Conservation (phyloP, 2,329 filamentous ascomycete species). For the Colletotrichum echinochloae region DNA sequence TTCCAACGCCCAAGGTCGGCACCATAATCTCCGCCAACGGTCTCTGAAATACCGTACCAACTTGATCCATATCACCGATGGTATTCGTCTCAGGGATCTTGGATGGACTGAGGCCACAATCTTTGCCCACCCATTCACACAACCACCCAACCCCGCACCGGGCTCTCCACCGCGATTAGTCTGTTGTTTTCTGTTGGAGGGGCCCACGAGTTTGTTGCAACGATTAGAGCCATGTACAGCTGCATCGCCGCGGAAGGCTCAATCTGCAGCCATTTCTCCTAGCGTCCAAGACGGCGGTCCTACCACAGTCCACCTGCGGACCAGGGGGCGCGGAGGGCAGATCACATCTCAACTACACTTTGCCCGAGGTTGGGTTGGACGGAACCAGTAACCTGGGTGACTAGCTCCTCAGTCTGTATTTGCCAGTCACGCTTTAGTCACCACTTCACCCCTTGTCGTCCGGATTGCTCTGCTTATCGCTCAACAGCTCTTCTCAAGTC, state of each 20-base stretch:
- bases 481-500: background rate
- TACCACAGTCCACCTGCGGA: slow-evolving; percentile 16
- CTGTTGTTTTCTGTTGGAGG: background rate
- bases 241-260: slow-evolving; percentile 6
- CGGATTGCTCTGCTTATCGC: background rate
- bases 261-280: slow-evolving; percentile 34
- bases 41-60: background rate
- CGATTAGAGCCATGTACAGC: background rate
- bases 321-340: background rate
- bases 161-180: background rate
- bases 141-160: background rate
- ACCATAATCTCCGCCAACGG: slow-evolving; percentile 8
- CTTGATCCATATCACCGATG: background rate
- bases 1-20: background rate
- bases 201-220: background rate
- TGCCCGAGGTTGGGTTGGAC: background rate
- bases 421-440: background rate
- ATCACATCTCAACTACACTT: background rate
- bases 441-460: background rate
- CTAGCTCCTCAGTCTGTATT: background rate
- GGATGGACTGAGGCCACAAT: background rate
- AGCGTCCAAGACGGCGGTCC: slow-evolving; percentile 16
- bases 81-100: too few species aligned
- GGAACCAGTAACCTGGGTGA: background rate
- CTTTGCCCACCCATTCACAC: background rate